A percentile compares a stretch with the other conserved stretches of the same genome.
Evolutionary conservation across 768 basidiomycete species (phyloP).

Genomic region (Tricholoma flavovirens): DNA sequence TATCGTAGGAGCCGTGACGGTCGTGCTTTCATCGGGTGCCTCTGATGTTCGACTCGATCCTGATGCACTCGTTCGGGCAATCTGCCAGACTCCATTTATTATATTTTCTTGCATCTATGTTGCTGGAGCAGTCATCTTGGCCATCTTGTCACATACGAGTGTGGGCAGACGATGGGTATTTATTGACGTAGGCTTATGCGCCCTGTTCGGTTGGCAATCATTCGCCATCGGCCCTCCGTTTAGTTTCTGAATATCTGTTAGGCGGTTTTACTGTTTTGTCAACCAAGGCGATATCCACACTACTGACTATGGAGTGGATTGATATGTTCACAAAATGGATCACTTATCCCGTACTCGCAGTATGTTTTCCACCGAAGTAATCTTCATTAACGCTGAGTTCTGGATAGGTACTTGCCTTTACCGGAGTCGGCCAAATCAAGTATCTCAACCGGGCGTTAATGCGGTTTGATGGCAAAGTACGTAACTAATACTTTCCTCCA

Average conservation of each 20-base stretch:
- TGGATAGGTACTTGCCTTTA: slow-evolving; percentile 56
- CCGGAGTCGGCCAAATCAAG: slow-evolving; percentile 78
- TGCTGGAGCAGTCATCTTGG: slow-evolving; percentile 49
- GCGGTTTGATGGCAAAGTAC: slow-evolving; percentile 88
- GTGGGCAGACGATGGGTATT: slow-evolving; percentile 66
- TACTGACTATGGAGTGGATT: slow-evolving; percentile 75
- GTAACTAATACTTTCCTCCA: slow-evolving; percentile 6
- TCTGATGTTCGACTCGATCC: slow-evolving; percentile 69
- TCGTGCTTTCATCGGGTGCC: slow-evolving; percentile 77
- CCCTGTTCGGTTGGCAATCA: slow-evolving; percentile 59
- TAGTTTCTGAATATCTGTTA: slow-evolving; percentile 19
- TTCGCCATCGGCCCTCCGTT: not conserved
- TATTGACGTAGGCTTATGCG: slow-evolving; percentile 85
- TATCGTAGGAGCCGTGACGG: slow-evolving; percentile 83
- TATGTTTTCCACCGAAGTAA: slow-evolving; percentile 22
- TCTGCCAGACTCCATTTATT: slow-evolving; percentile 68
- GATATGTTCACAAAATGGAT: slow-evolving; percentile 76
- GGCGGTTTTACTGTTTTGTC: slow-evolving; percentile 94
- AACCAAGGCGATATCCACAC: slow-evolving; percentile 86
- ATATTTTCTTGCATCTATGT: slow-evolving; percentile 66
- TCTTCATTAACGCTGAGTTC: slow-evolving; percentile 7
- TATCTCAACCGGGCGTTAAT: slow-evolving; percentile 86
- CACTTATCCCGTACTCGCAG: slow-evolving; percentile 73
- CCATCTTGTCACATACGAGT: slow-evolving; percentile 57
- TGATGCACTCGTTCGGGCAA: slow-evolving; percentile 58